Conservation (phyloP, 495 filamentous ascomycete species). For the Geoglossum glabrum region DNA sequence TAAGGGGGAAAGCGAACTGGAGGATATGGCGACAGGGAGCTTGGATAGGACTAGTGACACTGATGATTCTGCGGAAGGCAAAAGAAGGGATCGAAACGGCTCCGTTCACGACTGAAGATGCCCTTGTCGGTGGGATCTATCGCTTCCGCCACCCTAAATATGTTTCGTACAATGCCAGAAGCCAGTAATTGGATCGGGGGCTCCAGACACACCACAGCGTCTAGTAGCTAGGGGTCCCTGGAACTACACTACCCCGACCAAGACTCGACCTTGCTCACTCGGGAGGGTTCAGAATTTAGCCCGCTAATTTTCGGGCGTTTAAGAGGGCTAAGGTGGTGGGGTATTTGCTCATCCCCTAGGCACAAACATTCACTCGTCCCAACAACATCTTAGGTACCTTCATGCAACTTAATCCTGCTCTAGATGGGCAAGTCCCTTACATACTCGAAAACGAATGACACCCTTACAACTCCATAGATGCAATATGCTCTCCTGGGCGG, state of each 20-base stretch:
- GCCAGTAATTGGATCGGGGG: no score
- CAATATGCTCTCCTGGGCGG: neutral
- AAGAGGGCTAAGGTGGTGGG: no score
- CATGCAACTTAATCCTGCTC: no score
- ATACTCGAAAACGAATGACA: neutral
- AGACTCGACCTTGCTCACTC: no score
- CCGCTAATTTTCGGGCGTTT: no score
- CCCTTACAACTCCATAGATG: neutral
- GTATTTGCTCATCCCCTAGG: no score
- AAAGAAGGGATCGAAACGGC: neutral
- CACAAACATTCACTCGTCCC: no score
- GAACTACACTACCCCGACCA: no score
- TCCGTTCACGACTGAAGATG: neutral
- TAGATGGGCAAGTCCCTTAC: neutral
- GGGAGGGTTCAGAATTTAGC: no score
- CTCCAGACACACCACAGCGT: no score
- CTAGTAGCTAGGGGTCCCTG: no score
- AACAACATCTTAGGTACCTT: no score
- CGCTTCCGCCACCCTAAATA: neutral
- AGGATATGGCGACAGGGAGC: constrained; percentile 18
- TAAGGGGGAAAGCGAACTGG: constrained; percentile 8
- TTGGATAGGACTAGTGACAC: neutral
- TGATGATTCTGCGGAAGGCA: neutral
- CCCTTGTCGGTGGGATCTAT: neutral
- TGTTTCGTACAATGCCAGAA: neutral